Evolutionary conservation across 1,139 yeast genomes (phyloP).

Genomic region (Blastobotrys proliferans): DNA sequence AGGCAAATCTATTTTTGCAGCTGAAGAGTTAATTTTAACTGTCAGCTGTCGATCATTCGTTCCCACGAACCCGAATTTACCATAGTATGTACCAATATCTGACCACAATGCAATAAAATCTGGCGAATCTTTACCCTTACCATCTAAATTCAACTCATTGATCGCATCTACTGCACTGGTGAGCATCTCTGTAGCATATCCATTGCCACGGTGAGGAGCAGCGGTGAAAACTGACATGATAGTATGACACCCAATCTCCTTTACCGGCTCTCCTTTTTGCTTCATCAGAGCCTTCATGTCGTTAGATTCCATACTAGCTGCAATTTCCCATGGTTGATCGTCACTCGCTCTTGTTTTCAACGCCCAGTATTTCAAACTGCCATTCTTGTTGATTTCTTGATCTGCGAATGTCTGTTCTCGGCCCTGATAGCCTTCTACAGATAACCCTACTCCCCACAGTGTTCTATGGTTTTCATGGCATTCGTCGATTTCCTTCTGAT

Average conservation of each 20-base stretch:
- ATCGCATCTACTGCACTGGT: conserved; percentile 34
- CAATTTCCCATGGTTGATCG: conserved; percentile 30
- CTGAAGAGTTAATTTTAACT: not conserved
- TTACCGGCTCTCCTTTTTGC: conserved; percentile 23
- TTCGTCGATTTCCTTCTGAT: conserved; percentile 43
- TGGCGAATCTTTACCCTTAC: conserved; percentile 21
- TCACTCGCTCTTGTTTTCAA: conserved; percentile 20
- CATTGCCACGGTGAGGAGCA: conserved; percentile 54
- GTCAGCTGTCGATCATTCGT: conserved; percentile 17
- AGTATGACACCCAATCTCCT: conserved; percentile 43
- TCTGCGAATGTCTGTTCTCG: conserved; percentile 28
- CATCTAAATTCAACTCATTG: conserved; percentile 38
- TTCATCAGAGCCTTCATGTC: conserved; percentile 40
- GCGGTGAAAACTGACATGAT: conserved; percentile 68
- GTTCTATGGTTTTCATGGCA: conserved; percentile 48
- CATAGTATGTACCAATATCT: conserved; percentile 67
- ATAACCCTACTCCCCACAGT: conserved; percentile 45
- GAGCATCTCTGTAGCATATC: conserved; percentile 61
- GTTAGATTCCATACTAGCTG: conserved; percentile 46
- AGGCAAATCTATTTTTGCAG: too few species aligned
- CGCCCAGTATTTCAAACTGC: conserved; percentile 27
- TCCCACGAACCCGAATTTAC: conserved; percentile 51
- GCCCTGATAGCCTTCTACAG: conserved; percentile 27
- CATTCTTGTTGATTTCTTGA: conserved; percentile 14
- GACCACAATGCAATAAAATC: conserved; percentile 56